Base-by-base conservation (phyloP, 768 basidiomycete genomes). In the Chlorophyllum brunneum region DNA sequence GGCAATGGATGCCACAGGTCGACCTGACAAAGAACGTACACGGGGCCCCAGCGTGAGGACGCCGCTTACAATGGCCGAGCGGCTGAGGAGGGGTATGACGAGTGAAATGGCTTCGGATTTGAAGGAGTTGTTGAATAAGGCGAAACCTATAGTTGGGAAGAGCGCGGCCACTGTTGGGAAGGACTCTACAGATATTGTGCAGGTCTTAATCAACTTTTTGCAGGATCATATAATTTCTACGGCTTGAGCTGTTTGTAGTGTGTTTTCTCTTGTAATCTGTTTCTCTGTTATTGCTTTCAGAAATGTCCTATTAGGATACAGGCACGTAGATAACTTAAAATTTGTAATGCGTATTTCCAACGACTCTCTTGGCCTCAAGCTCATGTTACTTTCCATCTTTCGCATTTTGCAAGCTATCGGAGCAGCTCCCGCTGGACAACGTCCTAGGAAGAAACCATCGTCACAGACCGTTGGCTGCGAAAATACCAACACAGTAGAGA, bases 91-190 rank as follows among this genome's bases (percentile, higher is more conserved):
- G 55, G 88, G 87, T 0, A 84, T 90, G 83, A 85, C 85, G 6
- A 86, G 85, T 1, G 89, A 92, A 69, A 82, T 91, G 78, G 83
- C 81, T 34, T 75, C 76, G 1, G 90, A 92, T 64, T 57, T 92
- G 55, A 82, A 85, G 61, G 71, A 78, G 3, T 63, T 91, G 59
- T 51, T 92, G 66, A 79, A 67, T 54, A 88, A 82, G 59, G 76
- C 86, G 11, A 83, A 80, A 58, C 77, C 82, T 0, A 66, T 88
- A 30, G 67, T 92, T 22, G 74, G 70, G 11, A 86, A 87, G 64
- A 81, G 80, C 59, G 71, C 80, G 54, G 64, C 65, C 15, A 66
- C 80, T 37, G 56, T 79, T 51, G 78, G 73, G 27, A 74, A 71
- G 43, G 64, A 68, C 29, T 66, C 65, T 9, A 71, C 78, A 18